Evolutionary conservation across 2,329 filamentous ascomycete genomes (phyloP).

Genomic region (Hymenoscyphus repandus): DNA sequence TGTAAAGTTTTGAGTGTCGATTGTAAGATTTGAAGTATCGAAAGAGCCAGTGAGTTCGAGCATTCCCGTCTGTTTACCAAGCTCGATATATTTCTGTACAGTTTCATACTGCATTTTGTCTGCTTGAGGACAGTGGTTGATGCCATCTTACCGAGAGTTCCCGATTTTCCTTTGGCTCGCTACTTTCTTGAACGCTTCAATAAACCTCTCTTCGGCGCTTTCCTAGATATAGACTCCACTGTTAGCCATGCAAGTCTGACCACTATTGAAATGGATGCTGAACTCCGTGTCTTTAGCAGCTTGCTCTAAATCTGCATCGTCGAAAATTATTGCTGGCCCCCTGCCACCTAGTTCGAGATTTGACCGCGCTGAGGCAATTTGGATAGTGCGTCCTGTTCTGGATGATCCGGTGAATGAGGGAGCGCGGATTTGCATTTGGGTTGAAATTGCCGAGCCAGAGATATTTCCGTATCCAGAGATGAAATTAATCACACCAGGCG

Average conservation of each 20-base stretch:
- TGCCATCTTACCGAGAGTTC: conserved; percentile 10
- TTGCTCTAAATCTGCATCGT: conserved; percentile 47
- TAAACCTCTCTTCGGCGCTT: conserved; percentile 18
- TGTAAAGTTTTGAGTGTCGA: conserved; percentile 20
- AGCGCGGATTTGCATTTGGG: conserved; percentile 31
- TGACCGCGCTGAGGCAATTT: conserved; percentile 57
- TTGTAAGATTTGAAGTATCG: conserved; percentile 4
- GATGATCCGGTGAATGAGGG: conserved; percentile 70
- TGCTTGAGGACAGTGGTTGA: conserved; percentile 22
- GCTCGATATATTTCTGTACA: conserved; percentile 20
- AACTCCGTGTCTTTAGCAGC: conserved; percentile 17
- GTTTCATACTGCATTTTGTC: conserved; percentile 20
- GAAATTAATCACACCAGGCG: conserved; percentile 37
- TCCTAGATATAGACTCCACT: conserved; percentile 23
- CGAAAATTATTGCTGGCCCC: conserved; percentile 56
- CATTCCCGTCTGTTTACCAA: conserved; percentile 18
- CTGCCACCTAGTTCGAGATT: conserved; percentile 61
- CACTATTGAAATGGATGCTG: conserved; percentile 20
- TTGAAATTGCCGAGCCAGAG: conserved; percentile 26
- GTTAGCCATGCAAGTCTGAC: conserved; percentile 24
- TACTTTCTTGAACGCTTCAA: conserved; percentile 17
- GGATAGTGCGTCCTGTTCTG: conserved; percentile 62
- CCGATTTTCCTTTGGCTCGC: conserved; percentile 11
- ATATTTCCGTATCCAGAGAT: conserved; percentile 35
- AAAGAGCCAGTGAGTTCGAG: conserved; percentile 11